A percentile compares a stretch with the other conserved stretches of the same genome.
Evolutionary conservation across 2,329 filamentous ascomycete species (phyloP).

Genomic region (Diplocarpon mali): DNA sequence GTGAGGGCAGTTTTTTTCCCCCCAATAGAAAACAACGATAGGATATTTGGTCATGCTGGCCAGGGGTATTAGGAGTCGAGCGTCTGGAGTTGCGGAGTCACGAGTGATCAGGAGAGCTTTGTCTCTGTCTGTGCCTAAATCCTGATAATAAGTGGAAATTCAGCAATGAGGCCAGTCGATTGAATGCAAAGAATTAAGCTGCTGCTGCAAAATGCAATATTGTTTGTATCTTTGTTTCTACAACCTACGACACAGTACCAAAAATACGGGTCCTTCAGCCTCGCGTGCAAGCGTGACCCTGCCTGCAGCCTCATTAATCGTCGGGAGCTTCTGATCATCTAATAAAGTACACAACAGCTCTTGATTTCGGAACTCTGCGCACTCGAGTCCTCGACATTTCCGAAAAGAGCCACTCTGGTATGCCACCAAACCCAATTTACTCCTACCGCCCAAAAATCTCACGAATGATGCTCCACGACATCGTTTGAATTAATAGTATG

Average conservation of each 20-base stretch:
- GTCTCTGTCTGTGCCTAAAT: too few relatives aligned
- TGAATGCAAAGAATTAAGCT: too few relatives aligned
- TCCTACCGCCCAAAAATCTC: neutral
- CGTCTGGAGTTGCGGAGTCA: constrained; percentile 11
- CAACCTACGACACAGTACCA: too few relatives aligned
- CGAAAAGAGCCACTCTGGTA: neutral
- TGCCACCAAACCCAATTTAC: neutral
- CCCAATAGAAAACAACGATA: constrained; percentile 12
- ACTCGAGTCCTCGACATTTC: neutral
- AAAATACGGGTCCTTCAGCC: neutral
- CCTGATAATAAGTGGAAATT: too few relatives aligned
- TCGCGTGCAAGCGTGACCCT: neutral
- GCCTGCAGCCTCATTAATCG: constrained; percentile 2
- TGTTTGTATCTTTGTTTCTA: neutral
- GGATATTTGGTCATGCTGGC: constrained; percentile 8
- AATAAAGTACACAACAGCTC: constrained; percentile 1
- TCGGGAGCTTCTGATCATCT: neutral
- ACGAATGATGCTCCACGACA: constrained; percentile 10
- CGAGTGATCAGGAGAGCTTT: too few relatives aligned
- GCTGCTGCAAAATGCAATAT: constrained; percentile 7
- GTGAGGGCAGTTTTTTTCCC: constrained; percentile 12
- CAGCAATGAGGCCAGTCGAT: too few relatives aligned
- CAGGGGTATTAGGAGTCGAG: constrained; percentile 2
- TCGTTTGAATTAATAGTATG: constrained; percentile 41
- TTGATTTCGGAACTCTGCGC: neutral